Conservation (phyloP, 768 basidiomycete species). For the Macrolepiota dolichaula region DNA sequence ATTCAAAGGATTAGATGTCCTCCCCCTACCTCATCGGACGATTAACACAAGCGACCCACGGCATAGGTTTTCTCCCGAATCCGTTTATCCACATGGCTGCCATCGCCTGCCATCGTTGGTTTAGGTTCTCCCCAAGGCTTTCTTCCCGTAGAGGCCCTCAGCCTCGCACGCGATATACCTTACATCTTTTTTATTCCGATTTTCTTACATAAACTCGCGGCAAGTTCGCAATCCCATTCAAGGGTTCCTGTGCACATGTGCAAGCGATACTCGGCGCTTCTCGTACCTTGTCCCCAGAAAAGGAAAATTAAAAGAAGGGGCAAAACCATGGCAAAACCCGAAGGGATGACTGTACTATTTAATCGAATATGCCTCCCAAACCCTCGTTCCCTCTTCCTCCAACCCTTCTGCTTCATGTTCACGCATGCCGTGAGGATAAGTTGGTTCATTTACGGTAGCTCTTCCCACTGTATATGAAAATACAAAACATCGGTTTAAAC, state of each 20-base stretch:
- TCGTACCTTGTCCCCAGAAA: conserved; percentile 20
- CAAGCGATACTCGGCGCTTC: conserved; percentile 4
- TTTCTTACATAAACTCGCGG: conserved; percentile 21
- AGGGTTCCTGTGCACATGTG: neutral
- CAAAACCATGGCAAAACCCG: conserved; percentile 1
- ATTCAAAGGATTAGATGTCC: conserved; percentile 16
- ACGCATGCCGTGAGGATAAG: neutral
- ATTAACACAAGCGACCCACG: conserved; percentile 32
- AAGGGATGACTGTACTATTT: conserved; percentile 3
- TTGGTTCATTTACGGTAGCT: neutral
- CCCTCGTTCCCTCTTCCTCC: neutral
- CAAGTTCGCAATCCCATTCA: conserved; percentile 16
- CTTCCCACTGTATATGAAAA: neutral
- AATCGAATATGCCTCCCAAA: conserved; percentile 5
- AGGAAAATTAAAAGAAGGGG: conserved; percentile 12
- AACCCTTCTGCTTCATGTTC: conserved; percentile 4
- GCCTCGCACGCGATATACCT: neutral
- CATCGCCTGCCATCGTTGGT: conserved; percentile 7
- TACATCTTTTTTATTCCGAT: neutral
- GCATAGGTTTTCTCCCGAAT: conserved; percentile 29
- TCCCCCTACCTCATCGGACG: conserved; percentile 37
- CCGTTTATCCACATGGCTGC: conserved; percentile 18
- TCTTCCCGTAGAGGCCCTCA: neutral
- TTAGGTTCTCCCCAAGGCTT: conserved; percentile 2
- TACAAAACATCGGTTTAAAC: neutral